Evolutionary conservation across 768 basidiomycete genomes (phyloP).

Genomic region (Trametes sanguinea): DNA sequence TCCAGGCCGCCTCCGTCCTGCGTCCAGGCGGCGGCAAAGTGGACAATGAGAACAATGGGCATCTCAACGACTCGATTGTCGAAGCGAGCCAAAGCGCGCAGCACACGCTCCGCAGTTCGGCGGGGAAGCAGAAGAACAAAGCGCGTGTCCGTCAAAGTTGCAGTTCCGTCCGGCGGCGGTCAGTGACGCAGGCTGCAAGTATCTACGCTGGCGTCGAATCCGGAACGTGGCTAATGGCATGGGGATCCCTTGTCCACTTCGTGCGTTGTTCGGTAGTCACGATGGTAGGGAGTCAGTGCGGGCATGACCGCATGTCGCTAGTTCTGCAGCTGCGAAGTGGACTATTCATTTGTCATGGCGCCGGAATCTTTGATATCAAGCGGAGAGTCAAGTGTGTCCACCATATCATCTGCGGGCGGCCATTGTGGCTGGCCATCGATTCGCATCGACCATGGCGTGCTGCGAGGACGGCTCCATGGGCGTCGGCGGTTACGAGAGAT

Average conservation of each 20-base stretch:
- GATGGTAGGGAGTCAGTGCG: background rate
- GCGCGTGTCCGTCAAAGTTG: constrained; percentile 1
- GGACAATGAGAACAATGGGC: too few species aligned
- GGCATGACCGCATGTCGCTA: too few species aligned
- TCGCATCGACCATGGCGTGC: background rate
- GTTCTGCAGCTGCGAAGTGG: background rate
- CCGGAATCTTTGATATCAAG: constrained; percentile 1
- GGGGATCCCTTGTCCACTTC: constrained; percentile 5
- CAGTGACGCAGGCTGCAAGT: background rate
- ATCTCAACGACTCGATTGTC: too few species aligned
- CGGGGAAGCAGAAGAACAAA: background rate
- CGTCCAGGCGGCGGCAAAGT: too few species aligned
- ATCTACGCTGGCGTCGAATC: background rate
- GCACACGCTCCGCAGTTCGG: too few species aligned
- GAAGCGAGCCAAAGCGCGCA: too few species aligned
- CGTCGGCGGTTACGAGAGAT: background rate
- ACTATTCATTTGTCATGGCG: background rate
- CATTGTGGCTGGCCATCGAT: constrained; percentile 2
- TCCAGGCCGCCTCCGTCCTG: too few species aligned
- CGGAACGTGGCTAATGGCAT: background rate
- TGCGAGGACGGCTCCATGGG: background rate
- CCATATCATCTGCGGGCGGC: constrained; percentile 1
- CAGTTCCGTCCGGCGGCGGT: background rate
- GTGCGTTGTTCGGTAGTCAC: constrained; percentile 2
- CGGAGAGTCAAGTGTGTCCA: constrained; percentile 1